These are phyloP conservation scores for Pisolithus orientalis DNA, from an alignment of 768 basidiomycete genomes.

Conservation along the genomic window DNA sequence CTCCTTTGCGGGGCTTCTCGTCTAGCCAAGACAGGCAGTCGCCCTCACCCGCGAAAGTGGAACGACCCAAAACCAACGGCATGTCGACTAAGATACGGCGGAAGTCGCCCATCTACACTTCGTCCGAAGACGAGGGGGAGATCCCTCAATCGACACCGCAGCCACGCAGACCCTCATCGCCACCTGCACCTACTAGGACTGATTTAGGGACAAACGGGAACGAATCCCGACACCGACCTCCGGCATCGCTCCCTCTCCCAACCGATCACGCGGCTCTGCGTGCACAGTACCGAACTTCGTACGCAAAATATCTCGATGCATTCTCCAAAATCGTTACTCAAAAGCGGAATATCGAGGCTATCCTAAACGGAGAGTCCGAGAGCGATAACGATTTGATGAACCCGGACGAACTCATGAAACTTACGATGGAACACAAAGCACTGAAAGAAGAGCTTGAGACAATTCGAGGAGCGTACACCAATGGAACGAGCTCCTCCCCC, in stretches of 20 bases:
- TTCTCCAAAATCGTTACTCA: conserved; percentile 44
- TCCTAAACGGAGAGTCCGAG: conserved; percentile 50
- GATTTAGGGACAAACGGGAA: conserved; percentile 13
- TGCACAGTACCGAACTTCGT: conserved; percentile 45
- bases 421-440: conserved; percentile 39
- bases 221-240: conserved; percentile 21
- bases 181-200: conserved; percentile 20
- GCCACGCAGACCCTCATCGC: conserved; percentile 19
- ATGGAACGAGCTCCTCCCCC: conserved; percentile 9
- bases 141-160: conserved; percentile 18
- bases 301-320: conserved; percentile 43
- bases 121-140: conserved; percentile 57
- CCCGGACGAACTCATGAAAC: conserved; percentile 42
- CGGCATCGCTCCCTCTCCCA: conserved; percentile 31
- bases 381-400: conserved; percentile 50
- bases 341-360: conserved; percentile 45
- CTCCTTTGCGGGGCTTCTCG: conserved; percentile 13
- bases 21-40: conserved; percentile 10
- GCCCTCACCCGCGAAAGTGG: conserved; percentile 7
- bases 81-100: conserved; percentile 37
- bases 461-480: conserved; percentile 37
- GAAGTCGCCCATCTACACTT: conserved; percentile 58
- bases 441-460: conserved; percentile 48
- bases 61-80: conserved; percentile 16
- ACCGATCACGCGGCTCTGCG: conserved; percentile 49